Conservation (phyloP, 2,329 filamentous ascomycete genomes). For the Cladosporium phlei region DNA sequence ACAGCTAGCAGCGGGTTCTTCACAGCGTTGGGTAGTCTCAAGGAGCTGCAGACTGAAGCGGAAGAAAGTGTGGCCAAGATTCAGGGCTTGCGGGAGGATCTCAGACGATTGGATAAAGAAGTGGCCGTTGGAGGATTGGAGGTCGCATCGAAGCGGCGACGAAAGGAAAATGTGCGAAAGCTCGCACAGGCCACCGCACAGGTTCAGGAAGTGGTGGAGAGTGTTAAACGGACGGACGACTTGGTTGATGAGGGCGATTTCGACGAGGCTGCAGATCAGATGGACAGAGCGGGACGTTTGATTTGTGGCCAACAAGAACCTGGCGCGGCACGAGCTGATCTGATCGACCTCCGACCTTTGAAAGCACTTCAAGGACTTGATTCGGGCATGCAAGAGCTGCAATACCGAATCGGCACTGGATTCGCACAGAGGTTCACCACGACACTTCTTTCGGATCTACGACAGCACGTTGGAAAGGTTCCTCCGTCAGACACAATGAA, state of each 20-base stretch:
- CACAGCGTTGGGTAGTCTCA: conserved; percentile 82
- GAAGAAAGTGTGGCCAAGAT: conserved; percentile 87
- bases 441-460: conserved; percentile 72
- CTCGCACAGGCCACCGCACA: conserved; percentile 80
- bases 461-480: conserved; percentile 71
- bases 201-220: conserved; percentile 70
- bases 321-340: conserved; percentile 27
- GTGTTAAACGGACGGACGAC: conserved; percentile 70
- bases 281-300: conserved; percentile 73
- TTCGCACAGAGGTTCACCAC: conserved; percentile 79
- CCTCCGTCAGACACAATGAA: conserved; percentile 69
- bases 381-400: conserved; percentile 69
- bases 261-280: conserved; percentile 70
- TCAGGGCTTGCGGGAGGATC: conserved; percentile 70
- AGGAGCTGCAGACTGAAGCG: conserved; percentile 86
- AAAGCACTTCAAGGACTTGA: conserved; percentile 76
- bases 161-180: conserved; percentile 78
- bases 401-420: conserved; percentile 76
- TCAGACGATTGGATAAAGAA: conserved; percentile 76
- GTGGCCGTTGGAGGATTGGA: conserved; percentile 81
- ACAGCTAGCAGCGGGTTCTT: conserved; percentile 96
- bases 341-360: conserved; percentile 67
- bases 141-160: conserved; percentile 74
- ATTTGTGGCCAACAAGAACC: conserved; percentile 65
- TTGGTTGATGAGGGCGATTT: conserved; percentile 79